These are phyloP conservation scores for rapeseed (Brassica napus) DNA, from an alignment of 345 rosid species.

Conservation along the genomic window DNA sequence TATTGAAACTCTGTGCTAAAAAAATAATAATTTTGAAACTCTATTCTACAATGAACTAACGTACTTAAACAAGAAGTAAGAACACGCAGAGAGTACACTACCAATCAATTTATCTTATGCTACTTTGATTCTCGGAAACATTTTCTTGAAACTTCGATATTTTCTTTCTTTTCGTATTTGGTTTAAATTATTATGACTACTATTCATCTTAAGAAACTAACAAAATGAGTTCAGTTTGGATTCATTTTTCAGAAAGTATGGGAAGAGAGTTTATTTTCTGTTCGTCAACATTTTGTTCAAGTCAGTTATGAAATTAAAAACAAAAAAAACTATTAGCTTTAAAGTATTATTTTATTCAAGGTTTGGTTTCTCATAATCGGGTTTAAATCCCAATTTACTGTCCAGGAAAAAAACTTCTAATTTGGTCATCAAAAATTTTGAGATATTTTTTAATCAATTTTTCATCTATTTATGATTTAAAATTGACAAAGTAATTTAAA, in stretches of 20 bases:
- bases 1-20: not conserved
- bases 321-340: not conserved
- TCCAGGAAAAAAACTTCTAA: not conserved
- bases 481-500: not conserved
- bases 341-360: not conserved
- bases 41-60: not conserved
- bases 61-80: not conserved
- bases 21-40: not conserved
- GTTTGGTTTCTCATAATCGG: not conserved
- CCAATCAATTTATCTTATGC: not conserved
- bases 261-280: not conserved
- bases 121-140: not conserved
- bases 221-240: not conserved
- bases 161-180: not conserved
- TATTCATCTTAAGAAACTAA: not conserved
- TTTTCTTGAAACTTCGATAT: not conserved
- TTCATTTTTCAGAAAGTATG: not conserved
- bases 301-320: not conserved
- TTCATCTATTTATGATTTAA: not conserved
- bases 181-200: not conserved
- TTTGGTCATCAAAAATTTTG: not conserved
- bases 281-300: not conserved
- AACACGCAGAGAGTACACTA: not conserved
- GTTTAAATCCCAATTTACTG: conserved; percentile 3
- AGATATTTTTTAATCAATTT: not conserved